These are phyloP conservation scores for Rhodotorula babjevae DNA, from an alignment of 768 basidiomycete genomes.

Conservation along the genomic window DNA sequence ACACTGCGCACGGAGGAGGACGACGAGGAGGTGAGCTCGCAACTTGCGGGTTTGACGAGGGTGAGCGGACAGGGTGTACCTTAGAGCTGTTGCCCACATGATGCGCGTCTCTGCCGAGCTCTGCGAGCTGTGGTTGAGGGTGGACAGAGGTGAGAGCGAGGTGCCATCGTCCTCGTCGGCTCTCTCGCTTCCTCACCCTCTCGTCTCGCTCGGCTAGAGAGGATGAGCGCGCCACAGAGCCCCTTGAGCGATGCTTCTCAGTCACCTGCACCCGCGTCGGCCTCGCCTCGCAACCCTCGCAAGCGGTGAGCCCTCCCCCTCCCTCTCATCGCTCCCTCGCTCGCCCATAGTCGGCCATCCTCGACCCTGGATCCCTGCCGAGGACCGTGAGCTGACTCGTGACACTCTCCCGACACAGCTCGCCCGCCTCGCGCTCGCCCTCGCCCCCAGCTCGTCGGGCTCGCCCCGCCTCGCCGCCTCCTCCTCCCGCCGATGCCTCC, in stretches of 20 bases:
- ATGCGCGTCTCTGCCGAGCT: no score
- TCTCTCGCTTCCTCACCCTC: background rate
- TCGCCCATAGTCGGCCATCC: background rate
- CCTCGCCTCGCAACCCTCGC: conserved; percentile 7
- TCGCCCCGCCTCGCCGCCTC: conserved; percentile 16
- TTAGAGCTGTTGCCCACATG: conserved; percentile 17
- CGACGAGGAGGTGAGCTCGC: background rate
- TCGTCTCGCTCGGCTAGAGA: background rate
- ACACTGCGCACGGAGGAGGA: background rate
- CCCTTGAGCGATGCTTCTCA: background rate
- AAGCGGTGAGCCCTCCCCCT: conserved; percentile 26
- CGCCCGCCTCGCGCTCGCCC: conserved; percentile 25
- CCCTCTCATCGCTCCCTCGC: background rate
- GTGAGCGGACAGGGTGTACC: background rate
- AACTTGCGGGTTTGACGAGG: no score
- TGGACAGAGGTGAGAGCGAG: no score
- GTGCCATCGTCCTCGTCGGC: background rate
- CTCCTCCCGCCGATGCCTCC: background rate
- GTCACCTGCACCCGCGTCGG: background rate
- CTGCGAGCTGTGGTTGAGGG: no score
- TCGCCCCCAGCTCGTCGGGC: conserved; percentile 29
- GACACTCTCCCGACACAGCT: background rate
- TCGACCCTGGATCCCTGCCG: no score
- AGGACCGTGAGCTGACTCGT: background rate
- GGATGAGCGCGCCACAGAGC: conserved; percentile 20